Percentiles rank a stretch among this genome's conserved stretches.
Evolutionary conservation across 2,329 filamentous ascomycete species (phyloP).

Genomic region (Fulvia fulva): DNA sequence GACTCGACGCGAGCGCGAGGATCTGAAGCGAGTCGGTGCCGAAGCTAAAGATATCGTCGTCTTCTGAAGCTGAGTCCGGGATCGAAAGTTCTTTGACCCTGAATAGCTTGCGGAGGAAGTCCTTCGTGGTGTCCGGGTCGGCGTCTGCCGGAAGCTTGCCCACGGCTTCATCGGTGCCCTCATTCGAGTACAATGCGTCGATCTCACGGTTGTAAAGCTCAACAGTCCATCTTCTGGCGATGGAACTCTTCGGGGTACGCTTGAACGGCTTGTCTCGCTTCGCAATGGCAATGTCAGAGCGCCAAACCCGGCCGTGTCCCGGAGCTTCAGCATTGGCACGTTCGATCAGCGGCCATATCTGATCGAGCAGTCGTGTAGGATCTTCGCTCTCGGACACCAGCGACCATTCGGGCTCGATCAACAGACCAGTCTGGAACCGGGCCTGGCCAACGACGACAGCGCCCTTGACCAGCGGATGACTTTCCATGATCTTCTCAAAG

Average conservation of each 20-base stretch:
- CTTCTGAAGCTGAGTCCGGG: conserved; percentile 17
- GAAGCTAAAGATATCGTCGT: conserved; percentile 33
- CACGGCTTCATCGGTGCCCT: conserved; percentile 15
- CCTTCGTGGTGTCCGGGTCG: conserved; percentile 19
- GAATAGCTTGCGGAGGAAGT: conserved; percentile 13
- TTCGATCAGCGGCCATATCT: conserved; percentile 18
- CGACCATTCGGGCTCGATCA: conserved; percentile 31
- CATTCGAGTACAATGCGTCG: conserved; percentile 42
- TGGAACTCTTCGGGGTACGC: conserved; percentile 16
- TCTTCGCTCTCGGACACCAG: conserved; percentile 13
- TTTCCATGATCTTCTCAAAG: conserved; percentile 22
- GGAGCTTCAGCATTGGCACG: conserved; percentile 13
- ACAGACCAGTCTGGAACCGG: conserved; percentile 30
- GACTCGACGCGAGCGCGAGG: conserved; percentile 26
- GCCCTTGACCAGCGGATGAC: conserved; percentile 28
- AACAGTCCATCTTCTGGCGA: conserved; percentile 12
- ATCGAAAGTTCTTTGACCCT: conserved; percentile 15
- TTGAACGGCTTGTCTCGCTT: conserved; percentile 45
- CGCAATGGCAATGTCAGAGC: conserved; percentile 43
- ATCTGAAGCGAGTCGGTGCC: conserved; percentile 36
- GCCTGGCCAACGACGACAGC: conserved; percentile 33
- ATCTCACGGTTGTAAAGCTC: conserved; percentile 45
- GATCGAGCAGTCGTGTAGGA: conserved; percentile 12
- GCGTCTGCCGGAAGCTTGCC: conserved; percentile 8
- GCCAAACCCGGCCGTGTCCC: conserved; percentile 41